A percentile compares a stretch with the other conserved stretches of the same genome.
Conservation (phyloP, 2,329 filamentous ascomycete species). For the Xylariaceae sp. region DNA sequence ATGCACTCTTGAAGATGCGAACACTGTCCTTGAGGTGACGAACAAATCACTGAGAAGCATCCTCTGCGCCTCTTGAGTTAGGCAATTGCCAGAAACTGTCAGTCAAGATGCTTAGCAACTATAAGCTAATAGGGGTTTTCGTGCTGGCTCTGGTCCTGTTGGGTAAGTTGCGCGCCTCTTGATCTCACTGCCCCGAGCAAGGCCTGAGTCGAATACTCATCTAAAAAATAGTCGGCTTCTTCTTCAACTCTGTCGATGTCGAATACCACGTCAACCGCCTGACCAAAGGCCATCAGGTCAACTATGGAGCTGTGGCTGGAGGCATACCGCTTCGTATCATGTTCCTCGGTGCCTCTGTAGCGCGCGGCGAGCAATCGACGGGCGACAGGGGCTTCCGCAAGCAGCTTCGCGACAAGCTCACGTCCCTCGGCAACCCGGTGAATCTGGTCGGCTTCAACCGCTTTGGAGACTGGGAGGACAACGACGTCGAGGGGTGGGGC, state of each 20-base stretch:
- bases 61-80: too few relatives aligned
- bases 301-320: constrained; percentile 9
- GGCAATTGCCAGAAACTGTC: too few relatives aligned
- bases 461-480: constrained; percentile 23
- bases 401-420: constrained; percentile 21
- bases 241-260: constrained; percentile 13
- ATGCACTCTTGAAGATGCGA: too few relatives aligned
- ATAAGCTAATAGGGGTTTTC: constrained; percentile 2
- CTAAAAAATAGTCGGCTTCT: constrained; percentile 11
- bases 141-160: constrained; percentile 3
- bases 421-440: constrained; percentile 18
- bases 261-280: constrained; percentile 13
- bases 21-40: too few relatives aligned
- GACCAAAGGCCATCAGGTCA: constrained; percentile 1
- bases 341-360: constrained; percentile 21
- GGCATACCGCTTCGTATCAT: constrained; percentile 22
- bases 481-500: constrained; percentile 24
- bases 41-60: too few relatives aligned
- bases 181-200: too few relatives aligned
- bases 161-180: constrained; percentile 2
- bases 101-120: background rate
- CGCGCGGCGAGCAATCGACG: constrained; percentile 20
- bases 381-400: constrained; percentile 23
- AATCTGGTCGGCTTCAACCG: constrained; percentile 26
- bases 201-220: too few relatives aligned